Base-by-base conservation (phyloP, 805 yeast species). In the Saccharomycopsis oosterbeekiorum region DNA sequence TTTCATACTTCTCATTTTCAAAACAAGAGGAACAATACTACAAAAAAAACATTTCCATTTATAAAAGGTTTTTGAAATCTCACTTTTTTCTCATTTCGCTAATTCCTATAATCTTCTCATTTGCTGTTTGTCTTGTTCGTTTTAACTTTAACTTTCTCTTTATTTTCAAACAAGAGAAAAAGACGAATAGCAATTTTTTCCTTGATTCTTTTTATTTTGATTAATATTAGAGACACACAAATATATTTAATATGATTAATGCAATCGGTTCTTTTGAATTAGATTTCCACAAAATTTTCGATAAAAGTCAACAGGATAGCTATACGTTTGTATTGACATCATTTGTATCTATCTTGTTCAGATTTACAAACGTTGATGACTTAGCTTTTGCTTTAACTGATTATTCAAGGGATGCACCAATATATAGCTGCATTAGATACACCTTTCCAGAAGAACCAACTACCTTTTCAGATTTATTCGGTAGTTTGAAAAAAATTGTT, bases 311-410 rank as follows among this genome's bases (percentile, higher is more conserved):
- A 26, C 53, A 42, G 17, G 55, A 40, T 26, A 29, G 40, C 19
- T 60, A 57, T 59, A 15, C 29, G 21, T 55, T 41, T 37, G 63
- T 39, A 5, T 59, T 63, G 17, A 41, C 65, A 1, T 40, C 65
- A 10, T 59, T 61, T 56, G 64, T 63, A 15, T 26, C 62, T 14
- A 53, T 63, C 15, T 41, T 63, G 24, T 63, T 61, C 51, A 42
- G 65, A n/a, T 63, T 63, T 47, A 63, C 64, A 10, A 63, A 63
- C 24, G 60, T 63, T 40, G 65, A 63, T 40, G 65, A 63, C 29
- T 50, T 63, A 37, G 64, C 62, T 12, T 63, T 63, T 57, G 64
- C 65, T 14, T 14, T 61, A 34, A 56, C 41, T 36, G 56, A 63
- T 39, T 41, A 21, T 37, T 19, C 56, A 12, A 15, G 6, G 29